Conservation (phyloP, 2,329 filamentous ascomycete genomes). For the Pleomassaria siparia region DNA sequence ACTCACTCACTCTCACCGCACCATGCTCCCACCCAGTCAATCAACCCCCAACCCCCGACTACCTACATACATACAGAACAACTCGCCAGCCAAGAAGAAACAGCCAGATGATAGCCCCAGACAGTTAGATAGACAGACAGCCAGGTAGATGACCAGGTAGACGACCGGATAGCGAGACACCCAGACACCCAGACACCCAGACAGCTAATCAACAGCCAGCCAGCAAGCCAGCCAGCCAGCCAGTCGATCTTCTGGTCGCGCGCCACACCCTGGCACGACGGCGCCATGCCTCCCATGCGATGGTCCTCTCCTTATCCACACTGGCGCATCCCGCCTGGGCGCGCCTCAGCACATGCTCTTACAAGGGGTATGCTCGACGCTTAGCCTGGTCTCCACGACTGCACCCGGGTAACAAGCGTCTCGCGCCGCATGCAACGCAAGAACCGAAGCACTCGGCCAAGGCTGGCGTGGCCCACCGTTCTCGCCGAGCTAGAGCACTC, state of each 20-base stretch:
- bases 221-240: slow-evolving; percentile 6
- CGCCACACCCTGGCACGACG: background rate
- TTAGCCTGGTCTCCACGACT: slow-evolving; percentile 9
- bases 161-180: too few relatives aligned
- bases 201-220: background rate
- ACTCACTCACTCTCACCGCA: slow-evolving; percentile 1
- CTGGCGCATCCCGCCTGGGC: background rate
- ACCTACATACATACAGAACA: too few relatives aligned
- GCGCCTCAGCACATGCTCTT: slow-evolving; percentile 11
- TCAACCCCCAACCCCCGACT: background rate
- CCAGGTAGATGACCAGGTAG: too few relatives aligned
- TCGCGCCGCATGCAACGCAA: slow-evolving; percentile 38
- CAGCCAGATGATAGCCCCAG: too few relatives aligned
- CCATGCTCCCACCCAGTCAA: background rate
- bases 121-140: too few relatives aligned
- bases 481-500: slow-evolving; percentile 30
- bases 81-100: too few relatives aligned
- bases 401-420: slow-evolving; percentile 36
- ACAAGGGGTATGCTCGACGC: too few relatives aligned
- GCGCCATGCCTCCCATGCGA: background rate
- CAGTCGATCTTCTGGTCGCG: too few relatives aligned
- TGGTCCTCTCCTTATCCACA: slow-evolving; percentile 10
- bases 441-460: slow-evolving; percentile 10
- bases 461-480: slow-evolving; percentile 24
- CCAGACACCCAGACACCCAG: slow-evolving; percentile 1